Base-by-base conservation (phyloP, 106 monocot genomes). In the Iris macrosiphon region DNA sequence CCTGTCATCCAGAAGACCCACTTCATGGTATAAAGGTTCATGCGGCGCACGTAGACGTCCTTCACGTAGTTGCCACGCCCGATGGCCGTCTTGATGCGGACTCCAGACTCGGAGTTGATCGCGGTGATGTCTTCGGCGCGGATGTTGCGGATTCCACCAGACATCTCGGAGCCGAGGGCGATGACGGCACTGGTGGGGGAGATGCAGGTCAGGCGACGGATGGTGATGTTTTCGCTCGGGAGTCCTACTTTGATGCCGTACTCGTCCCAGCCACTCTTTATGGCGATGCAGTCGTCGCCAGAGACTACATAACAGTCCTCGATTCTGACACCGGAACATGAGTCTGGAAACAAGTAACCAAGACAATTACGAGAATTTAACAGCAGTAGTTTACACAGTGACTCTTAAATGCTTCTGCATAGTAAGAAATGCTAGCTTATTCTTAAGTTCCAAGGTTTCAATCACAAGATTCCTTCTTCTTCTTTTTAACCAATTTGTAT, bases 201-300 rank as follows among this genome's bases (percentile, higher is more conserved):
- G 58, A 94, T 51, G 81, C 93, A 94, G 38, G 88, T 84, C 65
- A 94, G 72, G 28, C 81, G 44, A 0, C 78, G 62, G 68, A 94
- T 76, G 31, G 59, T 33, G 39, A 94, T 81, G 68, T 89, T 75
- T 59, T 82, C 50, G 68, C 85, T 85, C 7, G 94, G 89, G 69
- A 84, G 78, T 9, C 82, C 85, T 26, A 78, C 53, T 5, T 75
- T 32, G 33, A 94, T 89, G 15, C 94, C 94, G 44, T 88, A 94
- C 70, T 94, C 78, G 40, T 94, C 93, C 93, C 93, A 94, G 0
- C 93, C 93, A 31, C 88, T 88, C 70, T 94, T 94, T 41, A 94
- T 76, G 14, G 93, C 88, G 7, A 94, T 66, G 63, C 93, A 94
- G 70, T 94, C 93, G 52, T 88, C 93, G 29, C 88, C 88, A 40